Base-by-base conservation (phyloP, 495 filamentous ascomycete genomes). In the Neurospora terricola region DNA sequence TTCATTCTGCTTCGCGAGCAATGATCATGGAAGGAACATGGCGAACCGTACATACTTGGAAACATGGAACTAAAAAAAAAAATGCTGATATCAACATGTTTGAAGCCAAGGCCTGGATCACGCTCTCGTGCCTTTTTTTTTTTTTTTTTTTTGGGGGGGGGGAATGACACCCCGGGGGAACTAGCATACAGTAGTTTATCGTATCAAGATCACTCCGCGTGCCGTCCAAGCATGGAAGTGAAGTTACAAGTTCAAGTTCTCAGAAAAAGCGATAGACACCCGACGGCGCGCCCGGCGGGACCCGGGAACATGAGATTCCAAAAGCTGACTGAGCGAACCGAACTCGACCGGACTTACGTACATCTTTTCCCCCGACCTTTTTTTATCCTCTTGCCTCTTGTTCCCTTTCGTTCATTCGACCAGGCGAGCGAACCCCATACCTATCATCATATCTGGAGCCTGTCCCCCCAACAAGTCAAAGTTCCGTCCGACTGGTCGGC, bases 401-500 rank as follows among this genome's bases (percentile, higher is more conserved):
- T 54, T 54, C 45, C 45, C 10, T 54, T 54, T 54, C 5, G 45
- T 54, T 54, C 45, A 54, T 27, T 54, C 45, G 45, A 54, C 45
- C 43, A 9, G 43, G 43, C 43, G 43, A 48, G 27, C 45, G 45
- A 62, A 30, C 12, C 23, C 54, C 54, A 16, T 62, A 62, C 54
- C 54, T 34, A 62, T 62, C 54, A 62, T 62, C 54, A 62, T 62
- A 62, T 62, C 27, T 62, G 54, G 54, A 62, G 54, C 54, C 54
- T 18, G 27, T 62, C 54, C 54, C 54, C 59, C 39, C 72, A 54
- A 75, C 72, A 59, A 73, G 38, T 39, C 38, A 14, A 37, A 37
- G 37, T 68, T 59, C 62, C 36, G 43, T 70, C 70, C 69, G 71
- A 70, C 42, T 68, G 45, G 70, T 69, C 48, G 23, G 48, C 48